Conservation (phyloP, 306 rosid species). For the Psophocarpus tetragonolobus region DNA sequence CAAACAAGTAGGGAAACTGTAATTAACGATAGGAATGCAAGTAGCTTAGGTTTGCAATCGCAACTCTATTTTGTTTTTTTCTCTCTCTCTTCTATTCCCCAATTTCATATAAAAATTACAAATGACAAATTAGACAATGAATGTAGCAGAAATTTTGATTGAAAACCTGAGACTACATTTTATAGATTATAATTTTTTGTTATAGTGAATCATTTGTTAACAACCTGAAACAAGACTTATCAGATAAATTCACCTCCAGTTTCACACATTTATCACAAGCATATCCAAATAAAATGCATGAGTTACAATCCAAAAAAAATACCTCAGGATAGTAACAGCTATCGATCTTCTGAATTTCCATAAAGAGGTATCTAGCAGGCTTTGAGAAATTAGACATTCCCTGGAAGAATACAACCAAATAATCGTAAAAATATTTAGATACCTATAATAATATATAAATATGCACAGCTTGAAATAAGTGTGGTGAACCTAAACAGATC, state of each 20-base stretch:
- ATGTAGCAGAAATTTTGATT: not conserved
- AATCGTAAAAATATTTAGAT: not conserved
- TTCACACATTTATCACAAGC: not conserved
- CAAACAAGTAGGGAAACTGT: not conserved
- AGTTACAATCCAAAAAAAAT: constrained; percentile 11
- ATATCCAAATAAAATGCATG: constrained; percentile 11
- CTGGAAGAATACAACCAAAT: constrained; percentile 45
- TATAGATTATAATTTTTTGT: not conserved
- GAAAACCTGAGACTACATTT: not conserved
- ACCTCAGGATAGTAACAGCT: constrained; percentile 97
- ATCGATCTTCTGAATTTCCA: constrained; percentile 87
- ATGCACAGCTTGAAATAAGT: not conserved
- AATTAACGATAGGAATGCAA: not conserved
- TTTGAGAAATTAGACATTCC: constrained; percentile 92
- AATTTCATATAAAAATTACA: not conserved
- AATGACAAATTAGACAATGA: not conserved
- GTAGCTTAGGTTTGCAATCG: not conserved
- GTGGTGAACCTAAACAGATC: not conserved
- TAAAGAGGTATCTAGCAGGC: constrained; percentile 76
- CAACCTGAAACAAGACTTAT: not conserved
- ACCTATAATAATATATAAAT: not conserved
- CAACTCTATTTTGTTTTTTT: not conserved
- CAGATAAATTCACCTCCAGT: not conserved
- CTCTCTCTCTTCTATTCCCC: not conserved
- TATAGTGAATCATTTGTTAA: not conserved